Percentiles rank a stretch among this genome's conserved stretches.
These are phyloP conservation scores for Aspergillus hancockii DNA, from an alignment of 495 filamentous ascomycete genomes.

Conservation along the genomic window DNA sequence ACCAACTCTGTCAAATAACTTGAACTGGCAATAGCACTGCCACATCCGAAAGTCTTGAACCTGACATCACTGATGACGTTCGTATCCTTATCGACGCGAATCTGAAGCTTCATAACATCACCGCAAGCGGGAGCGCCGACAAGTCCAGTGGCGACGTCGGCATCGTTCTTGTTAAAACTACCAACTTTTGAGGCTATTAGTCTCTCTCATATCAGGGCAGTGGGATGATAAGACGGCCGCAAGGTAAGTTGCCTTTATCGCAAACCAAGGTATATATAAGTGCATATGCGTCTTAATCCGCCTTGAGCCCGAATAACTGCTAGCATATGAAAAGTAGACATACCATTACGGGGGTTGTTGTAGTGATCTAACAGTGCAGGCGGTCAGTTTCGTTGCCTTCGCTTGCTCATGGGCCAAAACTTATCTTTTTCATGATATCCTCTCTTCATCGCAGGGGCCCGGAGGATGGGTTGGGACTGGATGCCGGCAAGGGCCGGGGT, in stretches of 20 bases:
- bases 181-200: slow-evolving; percentile 70
- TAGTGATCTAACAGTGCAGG: slow-evolving; percentile 85
- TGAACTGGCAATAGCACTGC: slow-evolving; percentile 87
- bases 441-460: slow-evolving; percentile 37
- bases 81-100: slow-evolving; percentile 86
- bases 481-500: slow-evolving; percentile 42
- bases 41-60: slow-evolving; percentile 99
- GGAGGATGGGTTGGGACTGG: slow-evolving; percentile 34
- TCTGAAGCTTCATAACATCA: slow-evolving; percentile 99
- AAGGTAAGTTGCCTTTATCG: neutral
- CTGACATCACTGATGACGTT: slow-evolving; percentile 92
- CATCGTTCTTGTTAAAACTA: slow-evolving; percentile 80
- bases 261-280: neutral
- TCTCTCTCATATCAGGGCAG: neutral
- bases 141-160: slow-evolving; percentile 92
- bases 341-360: slow-evolving; percentile 65
- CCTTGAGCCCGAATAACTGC: neutral
- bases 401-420: slow-evolving; percentile 18
- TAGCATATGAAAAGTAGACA: neutral
- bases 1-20: slow-evolving; percentile 93
- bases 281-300: neutral
- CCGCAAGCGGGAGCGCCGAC: slow-evolving; percentile 89
- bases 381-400: slow-evolving; percentile 35
- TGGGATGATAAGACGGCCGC: neutral
- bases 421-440: slow-evolving; percentile 67